phyloP scores from a whole-genome alignment of 306 rosid genomes.

The Quercus agrifolia region DNA sequence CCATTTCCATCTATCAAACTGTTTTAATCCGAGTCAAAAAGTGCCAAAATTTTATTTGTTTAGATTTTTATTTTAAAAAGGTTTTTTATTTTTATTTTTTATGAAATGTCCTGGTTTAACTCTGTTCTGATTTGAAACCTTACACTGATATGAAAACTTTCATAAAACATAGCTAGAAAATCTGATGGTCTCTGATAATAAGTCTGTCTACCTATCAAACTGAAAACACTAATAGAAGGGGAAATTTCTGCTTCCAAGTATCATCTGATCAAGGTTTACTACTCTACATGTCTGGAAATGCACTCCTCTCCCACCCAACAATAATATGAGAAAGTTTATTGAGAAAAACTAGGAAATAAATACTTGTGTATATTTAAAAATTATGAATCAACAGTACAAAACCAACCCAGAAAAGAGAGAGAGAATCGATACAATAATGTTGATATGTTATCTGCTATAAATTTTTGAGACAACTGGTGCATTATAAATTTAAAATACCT shows the following conservation, averaged over 20 bases:
- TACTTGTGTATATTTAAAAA: background rate
- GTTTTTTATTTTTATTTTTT: too few relatives aligned
- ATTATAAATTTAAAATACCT: conserved; percentile 37
- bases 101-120: background rate
- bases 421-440: too few relatives aligned
- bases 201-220: background rate
- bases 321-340: background rate
- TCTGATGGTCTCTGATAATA: background rate
- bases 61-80: background rate
- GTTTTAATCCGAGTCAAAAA: background rate
- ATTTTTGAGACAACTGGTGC: conserved; percentile 3
- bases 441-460: background rate
- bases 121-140: background rate
- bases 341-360: background rate
- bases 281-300: background rate
- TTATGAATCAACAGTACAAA: background rate
- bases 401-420: too few relatives aligned
- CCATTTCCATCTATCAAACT: background rate
- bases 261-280: background rate
- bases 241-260: background rate
- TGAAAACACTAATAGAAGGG: background rate
- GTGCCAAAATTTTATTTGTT: background rate
- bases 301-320: background rate
- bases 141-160: background rate
- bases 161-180: background rate